These are phyloP conservation scores for Leccinellum luteum DNA, from an alignment of 768 basidiomycete species.

Conservation along the genomic window DNA sequence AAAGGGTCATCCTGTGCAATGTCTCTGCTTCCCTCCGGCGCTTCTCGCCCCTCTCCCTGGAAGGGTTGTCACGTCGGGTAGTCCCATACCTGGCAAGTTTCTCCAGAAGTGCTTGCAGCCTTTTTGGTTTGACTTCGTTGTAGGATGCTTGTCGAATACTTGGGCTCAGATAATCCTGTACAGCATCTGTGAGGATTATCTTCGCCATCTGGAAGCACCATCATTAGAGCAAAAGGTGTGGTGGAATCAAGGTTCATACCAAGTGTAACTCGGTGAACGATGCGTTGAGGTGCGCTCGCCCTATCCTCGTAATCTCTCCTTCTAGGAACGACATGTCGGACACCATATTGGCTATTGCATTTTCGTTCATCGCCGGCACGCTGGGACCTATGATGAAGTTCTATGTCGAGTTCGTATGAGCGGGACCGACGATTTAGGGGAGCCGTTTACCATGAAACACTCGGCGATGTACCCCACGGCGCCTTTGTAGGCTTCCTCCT, in stretches of 20 bases:
- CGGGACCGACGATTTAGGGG: not conserved
- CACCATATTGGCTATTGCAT: constrained; percentile 81
- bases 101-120: constrained; percentile 70
- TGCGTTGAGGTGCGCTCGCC: constrained; percentile 62
- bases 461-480: constrained; percentile 88
- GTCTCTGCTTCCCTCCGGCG: constrained; percentile 77
- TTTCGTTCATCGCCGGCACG: constrained; percentile 80
- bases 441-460: constrained; percentile 73
- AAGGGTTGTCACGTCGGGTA: constrained; percentile 53
- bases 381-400: constrained; percentile 76
- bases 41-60: constrained; percentile 67
- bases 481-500: constrained; percentile 85
- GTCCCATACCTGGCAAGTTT: constrained; percentile 72
- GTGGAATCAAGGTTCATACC: constrained; percentile 42
- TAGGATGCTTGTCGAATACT: constrained; percentile 67
- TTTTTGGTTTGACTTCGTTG: constrained; percentile 62
- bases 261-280: constrained; percentile 79
- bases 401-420: constrained; percentile 37
- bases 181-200: constrained; percentile 67
- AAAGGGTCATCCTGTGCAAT: constrained; percentile 54
- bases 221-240: constrained; percentile 2
- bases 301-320: constrained; percentile 76
- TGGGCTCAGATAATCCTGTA: constrained; percentile 79
- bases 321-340: constrained; percentile 89
- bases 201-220: constrained; percentile 53